These are phyloP conservation scores for Alopecurus myosuroides DNA, from an alignment of 176 grass and related monocot species.

Conservation along the genomic window DNA sequence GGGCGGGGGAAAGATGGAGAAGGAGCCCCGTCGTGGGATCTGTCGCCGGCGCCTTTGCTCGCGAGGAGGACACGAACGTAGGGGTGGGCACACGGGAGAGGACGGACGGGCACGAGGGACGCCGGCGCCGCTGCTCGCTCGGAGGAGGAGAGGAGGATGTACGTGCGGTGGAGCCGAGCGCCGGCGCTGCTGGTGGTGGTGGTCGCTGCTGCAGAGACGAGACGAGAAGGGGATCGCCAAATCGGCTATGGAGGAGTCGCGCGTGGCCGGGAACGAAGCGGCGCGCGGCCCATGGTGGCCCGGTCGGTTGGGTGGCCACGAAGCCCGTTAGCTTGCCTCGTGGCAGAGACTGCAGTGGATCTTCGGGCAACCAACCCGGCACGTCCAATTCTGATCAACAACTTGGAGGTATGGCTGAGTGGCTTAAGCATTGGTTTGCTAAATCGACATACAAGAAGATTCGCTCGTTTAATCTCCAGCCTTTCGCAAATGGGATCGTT, in stretches of 20 bases:
- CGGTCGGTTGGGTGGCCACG: neutral
- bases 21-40: neutral
- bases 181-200: conserved; percentile 10
- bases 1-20: neutral
- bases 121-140: neutral
- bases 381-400: no score
- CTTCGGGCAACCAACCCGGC: no score
- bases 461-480: no score
- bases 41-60: neutral
- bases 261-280: neutral
- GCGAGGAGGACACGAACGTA: neutral
- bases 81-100: neutral
- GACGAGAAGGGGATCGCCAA: conserved; percentile 17
- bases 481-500: no score
- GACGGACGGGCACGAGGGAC: neutral
- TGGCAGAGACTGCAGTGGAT: neutral
- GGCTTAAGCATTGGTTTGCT: no score
- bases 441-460: no score
- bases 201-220: conserved; percentile 2
- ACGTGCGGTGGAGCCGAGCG: conserved; percentile 6
- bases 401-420: no score
- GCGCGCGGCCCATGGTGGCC: neutral
- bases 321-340: neutral
- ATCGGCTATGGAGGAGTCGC: conserved; percentile 1
- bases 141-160: neutral